Conservation (phyloP, 1,284 basidiomycete genomes). For the Veloporphyrellus conicus region DNA sequence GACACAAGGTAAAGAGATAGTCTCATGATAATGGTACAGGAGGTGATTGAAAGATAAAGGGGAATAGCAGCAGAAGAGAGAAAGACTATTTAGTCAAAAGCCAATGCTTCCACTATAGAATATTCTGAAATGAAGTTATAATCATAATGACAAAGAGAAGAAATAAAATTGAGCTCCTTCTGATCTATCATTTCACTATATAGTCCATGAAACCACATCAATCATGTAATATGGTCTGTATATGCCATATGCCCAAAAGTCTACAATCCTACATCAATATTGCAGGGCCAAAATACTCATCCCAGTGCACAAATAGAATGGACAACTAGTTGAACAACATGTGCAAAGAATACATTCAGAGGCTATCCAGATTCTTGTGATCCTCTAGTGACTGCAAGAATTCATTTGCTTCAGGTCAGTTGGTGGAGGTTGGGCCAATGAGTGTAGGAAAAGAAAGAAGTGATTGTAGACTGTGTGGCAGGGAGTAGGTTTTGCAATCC, state of each 20-base stretch:
- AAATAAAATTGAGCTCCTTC: too few relatives aligned
- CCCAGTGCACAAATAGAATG: conserved; percentile 99
- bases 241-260: conserved; percentile 69
- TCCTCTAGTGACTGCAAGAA: conserved; percentile 89
- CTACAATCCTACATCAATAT: conserved; percentile 97
- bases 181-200: too few relatives aligned
- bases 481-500: conserved; percentile 97
- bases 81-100: too few relatives aligned
- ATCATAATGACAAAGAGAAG: too few relatives aligned
- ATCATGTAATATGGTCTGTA: neutral
- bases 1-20: too few relatives aligned
- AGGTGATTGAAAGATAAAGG: too few relatives aligned
- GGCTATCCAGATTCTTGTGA: conserved; percentile 94
- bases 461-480: conserved; percentile 87
- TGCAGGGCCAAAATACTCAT: conserved; percentile 96
- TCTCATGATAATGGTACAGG: too few relatives aligned
- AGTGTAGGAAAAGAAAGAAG: neutral
- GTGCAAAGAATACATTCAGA: conserved; percentile 96
- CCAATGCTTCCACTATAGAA: too few relatives aligned
- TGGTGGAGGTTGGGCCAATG: conserved; percentile 29
- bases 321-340: conserved; percentile 96
- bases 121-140: too few relatives aligned
- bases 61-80: too few relatives aligned
- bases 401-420: conserved; percentile 80
- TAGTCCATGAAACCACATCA: neutral